These are phyloP conservation scores for Coemansia sp. DNA, from an alignment of 192 early-diverging fungal genomes.

Conservation along the genomic window DNA sequence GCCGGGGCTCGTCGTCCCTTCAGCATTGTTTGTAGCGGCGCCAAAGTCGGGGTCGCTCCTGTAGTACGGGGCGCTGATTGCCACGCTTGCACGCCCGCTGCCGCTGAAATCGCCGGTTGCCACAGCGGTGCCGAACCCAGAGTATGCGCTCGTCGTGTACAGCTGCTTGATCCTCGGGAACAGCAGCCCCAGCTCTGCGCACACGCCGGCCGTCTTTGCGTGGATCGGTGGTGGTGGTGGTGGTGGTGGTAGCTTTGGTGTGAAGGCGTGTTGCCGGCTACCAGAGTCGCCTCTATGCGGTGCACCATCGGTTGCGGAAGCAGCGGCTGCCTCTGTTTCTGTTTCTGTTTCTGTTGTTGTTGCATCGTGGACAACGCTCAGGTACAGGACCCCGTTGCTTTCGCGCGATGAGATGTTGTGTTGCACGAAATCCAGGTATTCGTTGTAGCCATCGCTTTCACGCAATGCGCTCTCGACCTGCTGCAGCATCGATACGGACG, in stretches of 20 bases:
- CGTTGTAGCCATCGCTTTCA: not conserved
- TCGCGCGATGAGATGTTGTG: slow-evolving; percentile 8
- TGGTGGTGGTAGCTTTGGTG: not conserved
- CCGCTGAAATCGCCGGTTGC: slow-evolving; percentile 72
- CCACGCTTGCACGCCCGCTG: slow-evolving; percentile 60
- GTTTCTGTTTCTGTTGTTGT: not conserved
- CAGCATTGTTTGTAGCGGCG: not conserved
- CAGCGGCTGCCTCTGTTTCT: not conserved
- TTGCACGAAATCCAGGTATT: not conserved
- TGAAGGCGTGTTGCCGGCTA: slow-evolving; percentile 26
- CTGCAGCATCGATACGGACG: not conserved
- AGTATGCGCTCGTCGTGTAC: slow-evolving; percentile 55
- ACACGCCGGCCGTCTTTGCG: not conserved
- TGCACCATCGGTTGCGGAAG: not conserved
- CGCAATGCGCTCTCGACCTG: not conserved
- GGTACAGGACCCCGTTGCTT: slow-evolving; percentile 12
- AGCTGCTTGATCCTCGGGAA: slow-evolving; percentile 50
- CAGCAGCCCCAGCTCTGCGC: slow-evolving; percentile 38
- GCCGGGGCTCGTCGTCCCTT: not conserved
- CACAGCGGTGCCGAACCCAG: slow-evolving; percentile 64
- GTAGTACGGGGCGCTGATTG: slow-evolving; percentile 65
- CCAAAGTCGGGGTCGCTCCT: slow-evolving; percentile 6
- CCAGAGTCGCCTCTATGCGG: not conserved
- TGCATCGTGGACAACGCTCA: not conserved
- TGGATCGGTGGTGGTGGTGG: not conserved